Evolutionary conservation across 225 moss, liverwort and hornwort genomes (phyloP), one percentile per base, ranked within the genome.

Genomic region (Physcomitrium patens): DNA sequence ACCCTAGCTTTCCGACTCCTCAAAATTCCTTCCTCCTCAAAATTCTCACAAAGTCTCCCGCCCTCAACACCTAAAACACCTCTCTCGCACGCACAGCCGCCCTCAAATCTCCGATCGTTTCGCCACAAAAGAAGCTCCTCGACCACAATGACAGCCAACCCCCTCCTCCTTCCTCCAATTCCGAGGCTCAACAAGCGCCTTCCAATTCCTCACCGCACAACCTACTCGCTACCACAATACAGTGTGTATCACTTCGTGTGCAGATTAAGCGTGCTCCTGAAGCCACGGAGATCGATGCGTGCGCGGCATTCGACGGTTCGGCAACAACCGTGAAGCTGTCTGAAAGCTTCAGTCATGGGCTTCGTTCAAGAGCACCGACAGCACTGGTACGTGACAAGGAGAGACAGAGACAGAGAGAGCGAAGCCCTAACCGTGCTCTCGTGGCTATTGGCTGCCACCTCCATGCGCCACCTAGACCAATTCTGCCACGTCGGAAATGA

Each of bases 11-110:
- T 63, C 56, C 70, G n/a, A n/a, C 31, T 27, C 44, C 17, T 46
- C 65, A 61, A 63, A 85, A 72, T 58, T 73, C 79, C n/a, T n/a
- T n/a, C n/a, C 31, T 27, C 44, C 17, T 46, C 65, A 61, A 63
- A 85, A 72, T 58, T 73, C 79, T 82, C 76, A 69, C 76, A 78
- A 69, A 56, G 68, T 79, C 81, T 69, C 72, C 71, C 76, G 61
- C 57, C 48, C 75, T 68, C 60, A 74, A 74, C 63, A 72, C 74
- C 76, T 71, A 80, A 70, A 59, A 62, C 66, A 75, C 77, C 70
- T 66, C 80, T 81, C 70, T 61, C 74, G 60, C 80, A 80, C 74
- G 60, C 80, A 80, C 65, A 68, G 60, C 85, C 81, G 76, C 73
- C 65, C 73, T 76, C 54, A 56, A 77, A 62, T 68, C 56, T 68